Evolutionary conservation across 2,329 filamentous ascomycete genomes (phyloP), one percentile per base, ranked within the genome.

Genomic region (Stagonosporopsis rhizophila): DNA sequence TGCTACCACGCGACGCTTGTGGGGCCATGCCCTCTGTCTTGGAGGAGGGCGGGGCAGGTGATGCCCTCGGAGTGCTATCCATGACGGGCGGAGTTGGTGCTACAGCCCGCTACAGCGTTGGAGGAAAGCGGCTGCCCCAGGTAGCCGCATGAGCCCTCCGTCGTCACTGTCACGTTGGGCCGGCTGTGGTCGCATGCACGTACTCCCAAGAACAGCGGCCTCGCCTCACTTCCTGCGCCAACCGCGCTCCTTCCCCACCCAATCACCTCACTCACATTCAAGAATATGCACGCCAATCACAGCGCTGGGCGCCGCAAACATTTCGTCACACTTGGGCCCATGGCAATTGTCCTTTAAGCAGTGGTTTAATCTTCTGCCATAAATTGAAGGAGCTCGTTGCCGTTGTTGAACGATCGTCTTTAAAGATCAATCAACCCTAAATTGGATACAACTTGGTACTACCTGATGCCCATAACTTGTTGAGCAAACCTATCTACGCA

Each of bases 41-140:
- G 35, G 65, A 63, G 45, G 65, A 61, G 45, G 72, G 69, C 67
- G 72, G 72, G 66, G 72, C 68, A 39, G 70, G 62, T 54, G 71
- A 70, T 32, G 66, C 60, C 63, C 67, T 65, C 45, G 52, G 35
- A 34, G 32, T 51, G 46, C 48, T 56, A 57, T 69, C 66, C 73
- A 75, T 75, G 62, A 61, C 62, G 61, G 61, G 56, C 62, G n/a
- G 51, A 38, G 47, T 45, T 49, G 48, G 38, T 48, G 56, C 48
- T 28, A 37, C 63, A 42, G 58, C 58, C 61, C 51, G 50, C 59
- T 55, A 56, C 59, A 59, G 57, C 51, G 38, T 34, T 52, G 59
- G 46, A 38, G 52, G 28, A 52, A 51, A 56, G 40, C 48, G 49
- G 37, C 55, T 40, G 52, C 52, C 56, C 56, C 54, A 55, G 54